Evolutionary conservation across 768 basidiomycete species (phyloP).

Genomic region (Kwoniella europaea): DNA sequence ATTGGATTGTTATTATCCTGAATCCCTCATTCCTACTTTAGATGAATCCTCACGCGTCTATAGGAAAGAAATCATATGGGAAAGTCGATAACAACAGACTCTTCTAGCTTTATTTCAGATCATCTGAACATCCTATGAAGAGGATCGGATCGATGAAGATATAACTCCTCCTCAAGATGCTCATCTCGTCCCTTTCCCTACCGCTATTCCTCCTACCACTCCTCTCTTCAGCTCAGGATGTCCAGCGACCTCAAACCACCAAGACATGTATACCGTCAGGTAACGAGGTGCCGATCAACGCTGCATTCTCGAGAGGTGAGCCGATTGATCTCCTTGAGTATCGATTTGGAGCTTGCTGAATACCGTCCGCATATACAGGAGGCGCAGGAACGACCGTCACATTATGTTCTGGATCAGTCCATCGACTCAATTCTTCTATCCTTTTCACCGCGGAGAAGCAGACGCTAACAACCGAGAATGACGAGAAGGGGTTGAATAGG

Average conservation of each 20-base stretch:
- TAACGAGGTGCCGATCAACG: constrained; percentile 40
- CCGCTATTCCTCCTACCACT: constrained; percentile 12
- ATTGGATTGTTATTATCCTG: neutral
- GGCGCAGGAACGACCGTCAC: constrained; percentile 51
- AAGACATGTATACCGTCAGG: constrained; percentile 41
- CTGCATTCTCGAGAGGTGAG: constrained; percentile 39
- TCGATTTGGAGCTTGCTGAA: neutral
- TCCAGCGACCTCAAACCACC: neutral
- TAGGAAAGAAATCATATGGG: neutral
- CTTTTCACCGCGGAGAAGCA: constrained; percentile 54
- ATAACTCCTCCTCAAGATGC: constrained; percentile 1
- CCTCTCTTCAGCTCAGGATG: constrained; percentile 10
- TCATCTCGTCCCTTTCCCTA: constrained; percentile 15
- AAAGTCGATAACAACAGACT: neutral
- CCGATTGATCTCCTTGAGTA: neutral
- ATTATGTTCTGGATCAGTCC: constrained; percentile 56
- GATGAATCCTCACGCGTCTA: neutral
- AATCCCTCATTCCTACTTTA: neutral
- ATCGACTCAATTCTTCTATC: constrained; percentile 52
- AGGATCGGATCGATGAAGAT: too few species aligned
- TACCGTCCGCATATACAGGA: constrained; percentile 28
- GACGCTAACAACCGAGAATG: constrained; percentile 54
- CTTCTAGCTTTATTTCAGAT: too few species aligned
- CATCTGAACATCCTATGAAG: too few species aligned
- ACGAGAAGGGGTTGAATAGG: constrained; percentile 49